Conservation (phyloP, 1,284 basidiomycete genomes). For the Moniliophthora roreri region DNA sequence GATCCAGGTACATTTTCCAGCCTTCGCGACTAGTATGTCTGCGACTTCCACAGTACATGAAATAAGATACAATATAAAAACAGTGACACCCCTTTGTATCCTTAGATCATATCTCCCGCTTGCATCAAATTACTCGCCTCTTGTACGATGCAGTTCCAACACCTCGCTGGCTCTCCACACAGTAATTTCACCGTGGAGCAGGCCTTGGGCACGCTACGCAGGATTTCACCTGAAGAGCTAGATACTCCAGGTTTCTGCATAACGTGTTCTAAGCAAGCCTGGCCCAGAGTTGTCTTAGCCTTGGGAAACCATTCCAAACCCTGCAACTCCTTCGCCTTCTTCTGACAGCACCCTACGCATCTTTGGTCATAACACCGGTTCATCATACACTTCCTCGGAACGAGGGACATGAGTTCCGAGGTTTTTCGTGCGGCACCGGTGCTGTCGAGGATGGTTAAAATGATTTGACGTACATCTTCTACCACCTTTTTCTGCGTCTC, state of each 20-base stretch:
- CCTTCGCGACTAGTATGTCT: too few species aligned
- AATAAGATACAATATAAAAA: not conserved
- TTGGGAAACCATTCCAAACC: not conserved
- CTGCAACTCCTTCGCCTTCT: too few species aligned
- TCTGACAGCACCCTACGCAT: too few species aligned
- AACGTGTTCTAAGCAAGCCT: not conserved
- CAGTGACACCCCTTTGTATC: not conserved
- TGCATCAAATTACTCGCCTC: too few species aligned
- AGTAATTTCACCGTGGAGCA: not conserved
- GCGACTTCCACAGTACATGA: not conserved
- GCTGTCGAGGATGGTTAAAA: too few species aligned
- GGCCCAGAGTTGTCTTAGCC: not conserved
- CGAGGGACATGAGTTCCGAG: too few species aligned
- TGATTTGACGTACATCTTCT: too few species aligned
- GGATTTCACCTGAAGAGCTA: not conserved
- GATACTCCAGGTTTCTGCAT: not conserved
- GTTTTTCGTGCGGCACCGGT: too few species aligned
- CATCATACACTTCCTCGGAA: too few species aligned
- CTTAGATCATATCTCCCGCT: not conserved
- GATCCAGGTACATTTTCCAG: too few species aligned
- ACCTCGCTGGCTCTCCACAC: not conserved
- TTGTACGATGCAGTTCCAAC: not conserved
- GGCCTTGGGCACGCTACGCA: not conserved
- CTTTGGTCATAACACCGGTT: too few species aligned
- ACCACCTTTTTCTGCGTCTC: too few species aligned